Evolutionary conservation across 2,329 filamentous ascomycete species (phyloP), one percentile per base, ranked within the genome.

Genomic region (Aquanectria penicillioides): DNA sequence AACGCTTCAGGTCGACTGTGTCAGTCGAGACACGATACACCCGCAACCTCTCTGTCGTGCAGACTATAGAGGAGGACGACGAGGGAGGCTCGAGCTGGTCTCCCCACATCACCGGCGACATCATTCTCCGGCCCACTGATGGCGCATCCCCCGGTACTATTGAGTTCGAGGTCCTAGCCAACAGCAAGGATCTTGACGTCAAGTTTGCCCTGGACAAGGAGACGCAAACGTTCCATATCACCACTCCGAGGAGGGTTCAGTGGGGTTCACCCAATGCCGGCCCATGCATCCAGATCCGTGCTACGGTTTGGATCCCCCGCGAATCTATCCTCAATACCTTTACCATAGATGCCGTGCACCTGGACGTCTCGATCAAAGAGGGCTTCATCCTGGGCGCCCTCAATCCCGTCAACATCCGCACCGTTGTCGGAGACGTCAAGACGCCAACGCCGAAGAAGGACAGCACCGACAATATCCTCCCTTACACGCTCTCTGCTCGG

Each of bases 231-330:
- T 71, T 85, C 53, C 61, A 69, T 13, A 61, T 86, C 20, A 69
- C 61, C 10, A 76, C 79, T 2, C 82, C 82, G 1, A 66, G 66
- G 26, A 65, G 56, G 9, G 51, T 79, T 41, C 63, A 71, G 2
- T 75, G 74, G 66, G 46, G 62, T 12, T 48, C 64, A 3, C 26
- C 61, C 11, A 52, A 63, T 2, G 61, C 68, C 7, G 52, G 61
- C 37, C 80, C 82, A 1, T 86, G 84, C 64, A 72, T 86, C 17
- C 77, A 80, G 58, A 73, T 86, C 55, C 77, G 76, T 10, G 72
- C 75, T 13, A 85, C 81, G 3, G 67, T 83, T 36, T 82, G 77
- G 74, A 75, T 81, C 0, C 83, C 83, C 6, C 68, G 72, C 4
- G 65, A 72, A 13, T 73, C 75, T 3, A 64, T 72, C 8, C 70